Evolutionary conservation across 192 early-diverging fungal genomes (phyloP).

Genomic region (Glomus cerebriforme): DNA sequence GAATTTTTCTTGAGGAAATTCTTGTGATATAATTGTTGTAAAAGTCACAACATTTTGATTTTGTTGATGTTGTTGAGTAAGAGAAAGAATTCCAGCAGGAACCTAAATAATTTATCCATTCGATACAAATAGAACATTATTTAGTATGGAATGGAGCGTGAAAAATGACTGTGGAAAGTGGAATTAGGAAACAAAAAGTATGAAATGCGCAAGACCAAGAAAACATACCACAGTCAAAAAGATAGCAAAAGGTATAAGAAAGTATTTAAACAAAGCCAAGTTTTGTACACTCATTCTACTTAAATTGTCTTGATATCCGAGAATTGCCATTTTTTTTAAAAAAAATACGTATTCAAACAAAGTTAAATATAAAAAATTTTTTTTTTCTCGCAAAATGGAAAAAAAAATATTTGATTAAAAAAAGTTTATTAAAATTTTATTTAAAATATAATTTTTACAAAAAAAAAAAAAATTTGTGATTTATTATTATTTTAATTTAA

Average conservation of each 20-base stretch:
- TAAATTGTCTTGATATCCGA: slow-evolving; percentile 6
- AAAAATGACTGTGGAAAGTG: not conserved
- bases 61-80: not conserved
- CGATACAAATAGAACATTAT: not conserved
- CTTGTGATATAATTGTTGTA: slow-evolving; percentile 13
- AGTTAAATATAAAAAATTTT: slow-evolving; percentile 7
- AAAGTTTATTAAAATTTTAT: not conserved
- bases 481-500: not conserved
- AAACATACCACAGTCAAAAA: slow-evolving; percentile 16
- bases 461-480: not conserved
- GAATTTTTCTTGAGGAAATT: not conserved
- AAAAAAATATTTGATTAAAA: not conserved
- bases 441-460: not conserved
- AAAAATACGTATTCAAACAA: not conserved
- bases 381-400: not conserved
- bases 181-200: not conserved
- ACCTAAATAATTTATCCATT: not conserved
- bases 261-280: not conserved
- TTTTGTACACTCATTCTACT: not conserved
- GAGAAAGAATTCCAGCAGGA: slow-evolving; percentile 4
- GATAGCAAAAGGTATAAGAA: slow-evolving; percentile 5
- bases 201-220: not conserved
- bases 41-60: not conserved
- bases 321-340: slow-evolving; percentile 9
- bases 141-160: not conserved